Evolutionary conservation across 78 protist genomes (phyloP).

Genomic region (Monosiga brevicollis): DNA sequence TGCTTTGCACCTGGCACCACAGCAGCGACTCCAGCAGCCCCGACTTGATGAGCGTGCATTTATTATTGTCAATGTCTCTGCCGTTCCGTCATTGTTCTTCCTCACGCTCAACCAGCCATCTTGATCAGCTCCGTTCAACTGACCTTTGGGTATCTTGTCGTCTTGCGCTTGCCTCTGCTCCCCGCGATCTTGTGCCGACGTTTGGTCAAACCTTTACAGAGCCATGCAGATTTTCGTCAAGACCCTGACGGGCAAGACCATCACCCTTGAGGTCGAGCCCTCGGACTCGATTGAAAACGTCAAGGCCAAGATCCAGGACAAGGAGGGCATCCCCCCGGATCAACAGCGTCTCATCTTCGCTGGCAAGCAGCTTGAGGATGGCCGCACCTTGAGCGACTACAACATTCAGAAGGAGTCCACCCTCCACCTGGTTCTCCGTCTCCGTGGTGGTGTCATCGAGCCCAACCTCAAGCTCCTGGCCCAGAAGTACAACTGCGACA

Average conservation of each 20-base stretch:
- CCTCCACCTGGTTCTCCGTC: conserved; percentile 93
- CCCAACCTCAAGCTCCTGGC: conserved; percentile 96
- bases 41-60: no score
- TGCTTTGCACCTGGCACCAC: no score
- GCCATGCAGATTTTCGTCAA: conserved; percentile 92
- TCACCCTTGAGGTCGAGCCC: conserved; percentile 93
- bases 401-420: conserved; percentile 97
- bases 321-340: conserved; percentile 98
- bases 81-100: no score
- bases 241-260: conserved; percentile 98
- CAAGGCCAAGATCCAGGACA: conserved; percentile 93
- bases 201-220: no score
- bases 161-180: no score
- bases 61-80: no score
- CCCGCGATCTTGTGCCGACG: no score
- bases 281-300: conserved; percentile 91
- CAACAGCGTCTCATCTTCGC: conserved; percentile 98
- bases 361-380: conserved; percentile 97
- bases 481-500: conserved; percentile 92
- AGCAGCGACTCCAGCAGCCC: no score
- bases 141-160: no score
- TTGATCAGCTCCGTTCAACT: no score
- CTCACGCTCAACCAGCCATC: no score
- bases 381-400: conserved; percentile 94
- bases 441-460: conserved; percentile 94